A percentile compares a stretch with the other conserved stretches of the same genome.
phyloP scores from a whole-genome alignment of 768 basidiomycete species.

The Mycena leptocephala region DNA sequence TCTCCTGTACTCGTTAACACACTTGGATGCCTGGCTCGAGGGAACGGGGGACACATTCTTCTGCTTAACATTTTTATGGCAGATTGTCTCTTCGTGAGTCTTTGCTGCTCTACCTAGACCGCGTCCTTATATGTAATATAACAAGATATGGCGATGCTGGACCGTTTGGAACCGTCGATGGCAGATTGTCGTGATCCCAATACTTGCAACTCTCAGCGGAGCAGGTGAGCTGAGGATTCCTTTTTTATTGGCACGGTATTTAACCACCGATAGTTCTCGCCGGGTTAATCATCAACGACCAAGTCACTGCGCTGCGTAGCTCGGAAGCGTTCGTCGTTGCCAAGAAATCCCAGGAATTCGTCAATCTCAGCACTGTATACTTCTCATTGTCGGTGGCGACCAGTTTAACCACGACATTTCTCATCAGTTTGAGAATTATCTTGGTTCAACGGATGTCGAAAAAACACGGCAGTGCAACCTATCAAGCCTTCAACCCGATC shows the following conservation, averaged over 20 bases:
- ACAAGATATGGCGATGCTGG: slow-evolving; percentile 27
- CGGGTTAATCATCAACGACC: slow-evolving; percentile 5
- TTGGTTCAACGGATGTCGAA: slow-evolving; percentile 4
- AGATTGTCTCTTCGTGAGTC: slow-evolving; percentile 24
- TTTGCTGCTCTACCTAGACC: background rate
- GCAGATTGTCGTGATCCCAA: slow-evolving; percentile 8
- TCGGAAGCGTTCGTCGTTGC: slow-evolving; percentile 6
- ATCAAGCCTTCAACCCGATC: slow-evolving; percentile 4
- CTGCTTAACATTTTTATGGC: slow-evolving; percentile 17
- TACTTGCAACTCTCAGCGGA: slow-evolving; percentile 9
- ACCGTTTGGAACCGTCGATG: slow-evolving; percentile 20
- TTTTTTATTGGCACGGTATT: background rate
- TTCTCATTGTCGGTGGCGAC: slow-evolving; percentile 26
- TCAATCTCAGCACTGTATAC: slow-evolving; percentile 17
- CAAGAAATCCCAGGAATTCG: slow-evolving; percentile 14
- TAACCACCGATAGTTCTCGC: slow-evolving; percentile 1
- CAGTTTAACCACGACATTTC: slow-evolving; percentile 10
- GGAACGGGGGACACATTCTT: slow-evolving; percentile 21
- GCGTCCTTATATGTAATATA: background rate
- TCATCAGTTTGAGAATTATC: slow-evolving; percentile 13
- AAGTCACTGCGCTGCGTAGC: background rate
- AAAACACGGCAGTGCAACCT: background rate
- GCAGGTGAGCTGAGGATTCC: background rate
- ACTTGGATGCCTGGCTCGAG: slow-evolving; percentile 13
- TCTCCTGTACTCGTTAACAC: slow-evolving; percentile 19